Evolutionary conservation across 306 rosid species (phyloP).

Genomic region (Quercus glauca): DNA sequence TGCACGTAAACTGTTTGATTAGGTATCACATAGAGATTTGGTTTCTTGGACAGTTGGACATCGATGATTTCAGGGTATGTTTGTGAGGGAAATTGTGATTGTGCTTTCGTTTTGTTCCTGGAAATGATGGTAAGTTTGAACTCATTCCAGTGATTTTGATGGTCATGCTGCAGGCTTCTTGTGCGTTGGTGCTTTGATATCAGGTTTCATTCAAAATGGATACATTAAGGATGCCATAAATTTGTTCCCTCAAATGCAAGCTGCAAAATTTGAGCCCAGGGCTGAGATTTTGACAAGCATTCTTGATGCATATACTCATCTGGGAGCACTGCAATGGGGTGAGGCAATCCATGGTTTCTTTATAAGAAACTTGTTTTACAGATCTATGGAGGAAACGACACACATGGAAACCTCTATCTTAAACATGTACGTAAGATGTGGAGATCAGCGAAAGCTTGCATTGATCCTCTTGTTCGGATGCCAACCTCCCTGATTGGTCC

Average conservation of each 20-base stretch:
- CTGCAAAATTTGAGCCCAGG: constrained; percentile 20
- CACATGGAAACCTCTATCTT: constrained; percentile 46
- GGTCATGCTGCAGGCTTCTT: constrained; percentile 44
- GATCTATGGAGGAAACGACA: constrained; percentile 1
- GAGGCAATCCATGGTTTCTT: constrained; percentile 43
- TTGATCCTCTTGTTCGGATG: too few relatives aligned
- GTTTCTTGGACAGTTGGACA: constrained; percentile 65
- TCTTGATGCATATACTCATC: constrained; percentile 49
- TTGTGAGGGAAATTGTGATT: constrained; percentile 10
- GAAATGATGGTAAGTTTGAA: constrained; percentile 40
- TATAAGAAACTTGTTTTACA: constrained; percentile 27
- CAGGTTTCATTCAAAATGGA: constrained; percentile 55
- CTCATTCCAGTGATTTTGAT: constrained; percentile 45
- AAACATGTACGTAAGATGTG: constrained; percentile 54
- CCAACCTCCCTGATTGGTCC: too few relatives aligned
- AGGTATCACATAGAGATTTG: constrained; percentile 38
- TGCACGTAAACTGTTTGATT: constrained; percentile 44
- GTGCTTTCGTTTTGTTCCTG: constrained; percentile 28
- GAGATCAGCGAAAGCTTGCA: neutral
- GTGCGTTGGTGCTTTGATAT: constrained; percentile 52
- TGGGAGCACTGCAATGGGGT: constrained; percentile 52
- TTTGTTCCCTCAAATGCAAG: constrained; percentile 45
- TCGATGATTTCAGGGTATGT: constrained; percentile 44
- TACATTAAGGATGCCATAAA: constrained; percentile 33
- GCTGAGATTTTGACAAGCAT: constrained; percentile 43